phyloP scores from a whole-genome alignment of 345 rosid genomes.

The Turritis glabra region DNA sequence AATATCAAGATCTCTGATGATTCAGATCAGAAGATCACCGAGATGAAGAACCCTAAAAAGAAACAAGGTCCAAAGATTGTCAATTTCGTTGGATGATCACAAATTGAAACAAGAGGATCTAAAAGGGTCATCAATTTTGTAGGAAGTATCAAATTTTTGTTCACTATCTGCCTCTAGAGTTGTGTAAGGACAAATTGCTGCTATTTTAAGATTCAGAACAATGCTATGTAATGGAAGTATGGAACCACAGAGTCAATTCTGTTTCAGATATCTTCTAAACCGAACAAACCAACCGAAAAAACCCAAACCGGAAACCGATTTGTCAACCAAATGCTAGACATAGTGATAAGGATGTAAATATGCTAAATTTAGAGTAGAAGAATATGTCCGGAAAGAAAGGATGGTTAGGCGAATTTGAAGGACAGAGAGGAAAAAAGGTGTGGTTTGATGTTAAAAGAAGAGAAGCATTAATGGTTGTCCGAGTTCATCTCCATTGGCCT shows the following conservation, averaged over 20 bases:
- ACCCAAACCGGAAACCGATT: background rate
- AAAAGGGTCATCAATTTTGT: constrained; percentile 30
- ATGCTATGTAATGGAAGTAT: constrained; percentile 17
- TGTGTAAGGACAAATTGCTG: background rate
- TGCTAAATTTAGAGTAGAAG: constrained; percentile 27
- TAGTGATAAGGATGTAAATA: constrained; percentile 9
- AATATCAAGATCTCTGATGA: constrained; percentile 37
- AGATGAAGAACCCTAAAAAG: constrained; percentile 51
- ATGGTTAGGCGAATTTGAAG: constrained; percentile 32
- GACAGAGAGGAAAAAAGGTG: constrained; percentile 20
- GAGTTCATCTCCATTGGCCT: constrained; percentile 39
- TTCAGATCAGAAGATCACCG: constrained; percentile 35
- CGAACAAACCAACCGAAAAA: background rate
- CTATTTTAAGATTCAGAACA: constrained; percentile 1
- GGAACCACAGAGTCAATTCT: background rate
- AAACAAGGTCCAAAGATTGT: constrained; percentile 71
- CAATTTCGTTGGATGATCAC: constrained; percentile 56
- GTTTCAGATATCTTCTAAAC: background rate
- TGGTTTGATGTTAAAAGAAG: constrained; percentile 16
- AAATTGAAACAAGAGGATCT: constrained; percentile 1
- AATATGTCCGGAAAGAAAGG: background rate
- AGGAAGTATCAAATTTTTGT: background rate
- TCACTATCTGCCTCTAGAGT: background rate
- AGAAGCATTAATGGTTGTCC: constrained; percentile 31
- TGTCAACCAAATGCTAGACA: background rate